These are phyloP conservation scores for Picochlorum sp. DNA, from an alignment of 139 green algal genomes.

Conservation along the genomic window DNA sequence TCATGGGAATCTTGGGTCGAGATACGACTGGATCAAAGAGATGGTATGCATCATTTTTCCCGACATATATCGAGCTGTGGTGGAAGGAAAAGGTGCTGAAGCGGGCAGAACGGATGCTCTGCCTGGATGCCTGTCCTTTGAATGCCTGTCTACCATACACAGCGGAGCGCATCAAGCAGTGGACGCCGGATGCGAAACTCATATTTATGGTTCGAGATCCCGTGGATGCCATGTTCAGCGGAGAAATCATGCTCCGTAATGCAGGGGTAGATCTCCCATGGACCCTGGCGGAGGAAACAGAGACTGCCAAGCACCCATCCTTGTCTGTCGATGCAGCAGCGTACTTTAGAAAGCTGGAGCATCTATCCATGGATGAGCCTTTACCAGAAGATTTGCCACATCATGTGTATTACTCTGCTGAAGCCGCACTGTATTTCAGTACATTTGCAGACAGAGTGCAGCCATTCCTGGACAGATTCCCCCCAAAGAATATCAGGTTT, in stretches of 20 bases:
- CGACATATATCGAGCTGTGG: constrained; percentile 48
- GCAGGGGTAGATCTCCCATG: constrained; percentile 53
- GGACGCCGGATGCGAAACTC: constrained; percentile 66
- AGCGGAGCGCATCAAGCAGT: constrained; percentile 39
- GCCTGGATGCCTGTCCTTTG: constrained; percentile 72
- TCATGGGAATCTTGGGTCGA: constrained; percentile 55
- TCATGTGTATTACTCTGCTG: constrained; percentile 31
- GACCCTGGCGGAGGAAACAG: constrained; percentile 35
- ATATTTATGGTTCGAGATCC: constrained; percentile 68
- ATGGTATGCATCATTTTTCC: constrained; percentile 73
- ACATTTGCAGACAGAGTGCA: constrained; percentile 49
- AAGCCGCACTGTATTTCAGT: constrained; percentile 36
- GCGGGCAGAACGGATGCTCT: constrained; percentile 37
- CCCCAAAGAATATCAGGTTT: constrained; percentile 54
- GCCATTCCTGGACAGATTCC: constrained; percentile 55
- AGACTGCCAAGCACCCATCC: constrained; percentile 23
- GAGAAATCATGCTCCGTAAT: constrained; percentile 59
- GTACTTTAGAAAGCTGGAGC: constrained; percentile 31
- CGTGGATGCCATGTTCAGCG: constrained; percentile 48
- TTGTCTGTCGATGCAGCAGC: constrained; percentile 20
- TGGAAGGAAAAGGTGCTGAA: constrained; percentile 24
- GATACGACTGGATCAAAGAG: constrained; percentile 14
- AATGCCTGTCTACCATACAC: constrained; percentile 56
- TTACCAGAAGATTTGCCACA: constrained; percentile 45
- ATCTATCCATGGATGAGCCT: constrained; percentile 21